Base-by-base conservation (phyloP, 2,329 filamentous ascomycete species). In the Epichloe brachyelytri region DNA sequence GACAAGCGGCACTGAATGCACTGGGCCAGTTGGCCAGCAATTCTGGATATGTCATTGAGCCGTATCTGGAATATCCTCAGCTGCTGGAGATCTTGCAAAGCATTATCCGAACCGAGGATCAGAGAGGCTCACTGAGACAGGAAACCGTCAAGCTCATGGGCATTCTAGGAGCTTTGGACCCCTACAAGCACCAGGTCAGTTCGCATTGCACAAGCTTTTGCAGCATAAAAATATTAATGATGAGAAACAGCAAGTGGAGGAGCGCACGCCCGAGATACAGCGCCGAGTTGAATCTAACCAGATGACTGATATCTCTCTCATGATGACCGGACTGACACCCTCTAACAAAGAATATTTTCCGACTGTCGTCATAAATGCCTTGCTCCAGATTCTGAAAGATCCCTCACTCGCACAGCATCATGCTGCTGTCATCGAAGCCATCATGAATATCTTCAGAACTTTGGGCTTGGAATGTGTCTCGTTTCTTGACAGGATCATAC, bases 311-410 rank as follows among this genome's bases (percentile, higher is more conserved):
- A 94, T 98, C 44, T 93, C 90, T 3, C 76, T 98, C 33, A 97
- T 98, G 76, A 98, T 98, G 91, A 89, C 88, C 41, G 93, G 94
- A 14, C 75, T 96, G 40, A 97, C 90, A 0, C 94, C 93, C 0
- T 97, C 91, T 0, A 95, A 88, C 62, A 95, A 98, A 63, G 93
- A 98, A 61, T 98, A 98, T 67, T 98, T 95, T 63, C 93, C 93
- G 0, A 98, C 93, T 0, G 89, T 98, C 17, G 93, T 96, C 45
- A 96, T 98, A 64, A 95, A 95, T 61, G 94, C 93, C 2, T 77
- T 98, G 11, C 82, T 98, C 61, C 85, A 89, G 51, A 90, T 98
- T 57, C 71, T 98, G 37, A 94, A 91, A 61, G 93, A 98, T 59
- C 82, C 83, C 26, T 97, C 93, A 0, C 74, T 98, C 4, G 80